Percentiles rank a stretch among this genome's conserved stretches.
These are phyloP conservation scores for Pachysolen tannophilus DNA, from an alignment of 805 yeast species.

Conservation along the genomic window DNA sequence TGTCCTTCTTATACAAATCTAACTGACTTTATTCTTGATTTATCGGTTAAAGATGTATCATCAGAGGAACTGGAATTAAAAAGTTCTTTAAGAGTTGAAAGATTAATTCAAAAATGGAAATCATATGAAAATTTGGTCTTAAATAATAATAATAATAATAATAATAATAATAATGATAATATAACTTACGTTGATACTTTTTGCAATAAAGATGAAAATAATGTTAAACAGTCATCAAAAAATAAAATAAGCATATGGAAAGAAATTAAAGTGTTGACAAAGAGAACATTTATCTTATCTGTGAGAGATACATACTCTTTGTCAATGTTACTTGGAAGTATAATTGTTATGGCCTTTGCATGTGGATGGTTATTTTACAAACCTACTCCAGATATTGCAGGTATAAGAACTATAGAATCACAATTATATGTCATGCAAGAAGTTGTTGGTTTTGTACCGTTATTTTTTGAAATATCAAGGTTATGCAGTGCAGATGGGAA, in stretches of 20 bases:
- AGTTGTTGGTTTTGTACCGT: conserved; percentile 40
- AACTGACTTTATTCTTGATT: conserved; percentile 27
- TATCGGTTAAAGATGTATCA: conserved; percentile 28
- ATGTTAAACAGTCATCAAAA: neutral
- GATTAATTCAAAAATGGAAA: conserved; percentile 23
- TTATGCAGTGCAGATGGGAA: conserved; percentile 41
- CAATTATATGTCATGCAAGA: conserved; percentile 38
- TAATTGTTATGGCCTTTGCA: conserved; percentile 36
- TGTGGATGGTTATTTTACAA: conserved; percentile 63
- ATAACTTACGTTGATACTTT: neutral
- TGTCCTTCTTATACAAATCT: conserved; percentile 12
- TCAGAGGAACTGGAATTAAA: conserved; percentile 18
- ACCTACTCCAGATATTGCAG: conserved; percentile 47
- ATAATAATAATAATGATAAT: neutral
- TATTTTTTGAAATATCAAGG: conserved; percentile 44
- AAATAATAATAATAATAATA: too few species aligned
- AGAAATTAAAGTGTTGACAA: conserved; percentile 21
- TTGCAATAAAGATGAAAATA: neutral
- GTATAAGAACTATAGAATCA: conserved; percentile 49
- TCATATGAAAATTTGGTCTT: conserved; percentile 2
- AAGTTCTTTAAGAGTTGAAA: conserved; percentile 19
- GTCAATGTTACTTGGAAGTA: conserved; percentile 23
- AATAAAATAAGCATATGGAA: conserved; percentile 1
- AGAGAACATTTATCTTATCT: conserved; percentile 25
- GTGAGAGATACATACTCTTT: conserved; percentile 27